These are phyloP conservation scores for Ogataea hybrid DNA, from an alignment of 1,139 yeast species.

Conservation along the genomic window DNA sequence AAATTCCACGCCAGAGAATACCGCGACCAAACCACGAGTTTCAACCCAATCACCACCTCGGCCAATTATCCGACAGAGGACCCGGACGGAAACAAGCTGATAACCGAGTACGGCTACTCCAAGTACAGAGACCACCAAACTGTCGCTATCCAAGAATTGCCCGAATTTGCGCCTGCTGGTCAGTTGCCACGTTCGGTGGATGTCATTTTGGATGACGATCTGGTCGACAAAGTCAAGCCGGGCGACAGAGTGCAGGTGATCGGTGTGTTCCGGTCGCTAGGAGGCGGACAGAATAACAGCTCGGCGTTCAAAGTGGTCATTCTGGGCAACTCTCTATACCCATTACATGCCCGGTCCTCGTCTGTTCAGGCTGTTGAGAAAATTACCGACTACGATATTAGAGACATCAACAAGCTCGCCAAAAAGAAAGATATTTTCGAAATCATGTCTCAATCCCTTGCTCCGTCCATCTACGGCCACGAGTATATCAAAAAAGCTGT, in stretches of 20 bases:
- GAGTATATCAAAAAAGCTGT: slow-evolving; percentile 91
- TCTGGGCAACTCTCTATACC: slow-evolving; percentile 85
- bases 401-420: slow-evolving; percentile 80
- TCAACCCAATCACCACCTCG: slow-evolving; percentile 80
- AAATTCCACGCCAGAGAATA: slow-evolving; percentile 89
- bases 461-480: slow-evolving; percentile 95
- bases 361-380: slow-evolving; percentile 78
- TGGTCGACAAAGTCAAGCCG: slow-evolving; percentile 89
- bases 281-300: slow-evolving; percentile 66
- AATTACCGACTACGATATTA: slow-evolving; percentile 78
- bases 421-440: slow-evolving; percentile 72
- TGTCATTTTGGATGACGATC: slow-evolving; percentile 87
- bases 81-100: slow-evolving; percentile 80
- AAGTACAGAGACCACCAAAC: slow-evolving; percentile 95
- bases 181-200: slow-evolving; percentile 94
- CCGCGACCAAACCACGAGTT: slow-evolving; percentile 88
- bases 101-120: slow-evolving; percentile 91
- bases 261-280: slow-evolving; percentile 91
- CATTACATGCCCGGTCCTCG: slow-evolving; percentile 83
- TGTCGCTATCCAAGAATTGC: slow-evolving; percentile 94
- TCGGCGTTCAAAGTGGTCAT: slow-evolving; percentile 79
- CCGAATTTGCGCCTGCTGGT: slow-evolving; percentile 98
- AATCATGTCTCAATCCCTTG: slow-evolving; percentile 77
- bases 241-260: slow-evolving; percentile 96
- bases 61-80: slow-evolving; percentile 95